Evolutionary conservation across 306 rosid species (phyloP), one percentile per base, ranked within the genome.

Genomic region (Oxytropis ochrocephala): DNA sequence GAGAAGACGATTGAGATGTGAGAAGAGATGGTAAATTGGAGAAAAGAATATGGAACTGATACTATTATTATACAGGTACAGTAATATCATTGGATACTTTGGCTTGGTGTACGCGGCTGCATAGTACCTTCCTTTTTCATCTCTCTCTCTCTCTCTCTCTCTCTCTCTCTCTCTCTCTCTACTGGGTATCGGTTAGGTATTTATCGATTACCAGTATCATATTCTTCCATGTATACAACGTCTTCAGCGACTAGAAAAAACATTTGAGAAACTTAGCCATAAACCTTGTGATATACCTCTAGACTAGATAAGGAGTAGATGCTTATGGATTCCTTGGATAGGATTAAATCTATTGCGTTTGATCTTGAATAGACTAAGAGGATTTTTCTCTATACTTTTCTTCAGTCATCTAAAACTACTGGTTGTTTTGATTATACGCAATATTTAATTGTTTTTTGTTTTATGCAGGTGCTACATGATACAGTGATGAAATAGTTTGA

Each of bases 11-110:
- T 89, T 70, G 88, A 72, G 69, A 89, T 92, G 88, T 92, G 96
- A 96, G 91, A 88, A 70, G 96, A 92, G 51, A 88, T 92, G 98
- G 85, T 92, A 44, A 53, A 57, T 73, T 92, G 98, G 98, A 92
- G 96, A 73, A 92, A 75, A 64, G 96, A 88, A 72, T 92, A 53
- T 62, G 96, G 91, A 80, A 82, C 96, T 3, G 98, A 92, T 69
- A 80, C 92, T 14, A 81, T 92, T 36, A 67, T 88, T n/a, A n/a
- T n/a, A 52, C 91, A 89, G 96, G 97, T 89, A 81, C 1, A 49
- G 4, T 6, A 49, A 49, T 19, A 4, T 53, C 16, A 27, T 17
- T 51, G 27, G 32, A 5, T 38, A 32, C 6, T 60, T 17, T 6
- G 4, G 49, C 16, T 10, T 11, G 64, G n/a, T n/a, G n/a, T n/a